Conservation (phyloP, 225 moss, liverwort and hornwort genomes). For the Straminergon stramineum region DNA sequence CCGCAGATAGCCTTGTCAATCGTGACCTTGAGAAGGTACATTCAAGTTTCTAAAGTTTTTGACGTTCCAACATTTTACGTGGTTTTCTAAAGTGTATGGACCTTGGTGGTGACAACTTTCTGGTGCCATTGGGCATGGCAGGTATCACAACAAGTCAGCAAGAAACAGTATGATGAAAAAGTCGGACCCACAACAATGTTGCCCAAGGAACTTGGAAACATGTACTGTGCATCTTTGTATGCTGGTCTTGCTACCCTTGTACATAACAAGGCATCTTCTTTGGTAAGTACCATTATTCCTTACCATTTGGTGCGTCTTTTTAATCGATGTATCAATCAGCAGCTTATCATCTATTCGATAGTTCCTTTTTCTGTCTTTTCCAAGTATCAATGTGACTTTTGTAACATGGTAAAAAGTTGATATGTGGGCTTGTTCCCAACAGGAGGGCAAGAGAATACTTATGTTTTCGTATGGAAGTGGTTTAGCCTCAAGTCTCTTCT, state of each 20-base stretch:
- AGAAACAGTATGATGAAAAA: conserved; percentile 60
- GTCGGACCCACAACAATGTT: conserved; percentile 64
- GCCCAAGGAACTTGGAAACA: conserved; percentile 89
- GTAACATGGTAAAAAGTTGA: not conserved
- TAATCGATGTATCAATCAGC: not conserved
- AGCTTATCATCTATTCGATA: not conserved
- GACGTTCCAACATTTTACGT: not conserved
- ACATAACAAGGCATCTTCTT: conserved; percentile 55
- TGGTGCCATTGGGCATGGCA: conserved; percentile 10
- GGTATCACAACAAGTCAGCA: conserved; percentile 49
- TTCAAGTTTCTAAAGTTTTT: not conserved
- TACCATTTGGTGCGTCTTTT: not conserved
- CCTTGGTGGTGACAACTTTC: not conserved
- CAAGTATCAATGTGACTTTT: not conserved
- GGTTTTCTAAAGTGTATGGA: not conserved
- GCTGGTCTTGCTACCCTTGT: conserved; percentile 82
- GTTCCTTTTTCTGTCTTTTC: not conserved
- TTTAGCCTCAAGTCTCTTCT: conserved; percentile 68
- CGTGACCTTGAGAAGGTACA: conserved; percentile 89
- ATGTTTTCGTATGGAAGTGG: conserved; percentile 92
- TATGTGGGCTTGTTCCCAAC: not conserved
- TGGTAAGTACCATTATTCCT: conserved; percentile 30
- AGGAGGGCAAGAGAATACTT: conserved; percentile 65
- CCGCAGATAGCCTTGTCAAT: conserved; percentile 70
- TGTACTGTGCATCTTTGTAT: conserved; percentile 97